These are phyloP conservation scores for Kluyveromyces starmeri DNA, from an alignment of 805 yeast genomes.

Conservation along the genomic window DNA sequence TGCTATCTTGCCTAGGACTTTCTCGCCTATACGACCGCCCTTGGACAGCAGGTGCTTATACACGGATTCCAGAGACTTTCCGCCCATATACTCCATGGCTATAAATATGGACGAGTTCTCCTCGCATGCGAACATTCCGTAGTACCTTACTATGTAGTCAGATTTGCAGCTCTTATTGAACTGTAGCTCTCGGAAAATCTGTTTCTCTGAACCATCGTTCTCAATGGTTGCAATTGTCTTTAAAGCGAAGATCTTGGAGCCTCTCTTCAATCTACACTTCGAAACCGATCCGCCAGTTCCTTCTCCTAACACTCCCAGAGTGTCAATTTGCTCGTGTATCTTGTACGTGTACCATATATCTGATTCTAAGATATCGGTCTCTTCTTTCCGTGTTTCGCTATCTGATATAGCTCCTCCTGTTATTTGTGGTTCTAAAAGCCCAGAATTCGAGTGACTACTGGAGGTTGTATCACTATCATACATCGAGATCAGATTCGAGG, in stretches of 20 bases:
- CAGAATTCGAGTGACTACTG: neutral
- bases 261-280: conserved; percentile 57
- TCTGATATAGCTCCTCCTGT: neutral
- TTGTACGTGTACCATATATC: conserved; percentile 60
- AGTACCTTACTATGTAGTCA: conserved; percentile 81
- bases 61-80: conserved; percentile 83
- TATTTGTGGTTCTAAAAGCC: neutral
- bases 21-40: conserved; percentile 86
- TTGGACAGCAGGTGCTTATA: conserved; percentile 64
- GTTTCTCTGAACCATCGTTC: conserved; percentile 72
- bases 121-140: conserved; percentile 82
- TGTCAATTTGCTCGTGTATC: conserved; percentile 51
- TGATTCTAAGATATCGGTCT: conserved; percentile 47
- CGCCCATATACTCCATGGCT: conserved; percentile 97
- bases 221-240: conserved; percentile 42
- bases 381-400: neutral
- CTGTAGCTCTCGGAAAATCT: conserved; percentile 82
- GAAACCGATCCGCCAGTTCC: conserved; percentile 91
- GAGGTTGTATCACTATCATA: conserved; percentile 13
- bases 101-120: conserved; percentile 75
- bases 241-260: conserved; percentile 69
- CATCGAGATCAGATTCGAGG: conserved; percentile 18
- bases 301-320: conserved; percentile 73
- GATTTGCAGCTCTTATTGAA: conserved; percentile 77
- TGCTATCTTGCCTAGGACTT: conserved; percentile 84